Conservation (phyloP, 495 filamentous ascomycete genomes). For the Aspergillus nidulans region DNA sequence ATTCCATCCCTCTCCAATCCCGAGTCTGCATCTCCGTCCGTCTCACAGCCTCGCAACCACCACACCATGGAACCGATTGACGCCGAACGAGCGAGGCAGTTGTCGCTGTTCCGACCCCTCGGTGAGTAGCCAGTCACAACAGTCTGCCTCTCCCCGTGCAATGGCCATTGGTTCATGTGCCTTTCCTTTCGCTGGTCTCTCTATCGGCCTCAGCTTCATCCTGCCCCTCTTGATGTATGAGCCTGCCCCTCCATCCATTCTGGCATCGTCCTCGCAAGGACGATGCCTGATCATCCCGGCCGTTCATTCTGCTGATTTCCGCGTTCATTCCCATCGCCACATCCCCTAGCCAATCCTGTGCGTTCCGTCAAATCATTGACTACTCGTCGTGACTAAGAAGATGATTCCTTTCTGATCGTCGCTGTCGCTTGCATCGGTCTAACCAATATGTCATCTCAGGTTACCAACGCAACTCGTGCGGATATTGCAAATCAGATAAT, state of each 20-base stretch:
- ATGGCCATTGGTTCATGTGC: slow-evolving; percentile 31
- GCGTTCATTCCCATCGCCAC: background rate
- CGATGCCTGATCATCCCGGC: background rate
- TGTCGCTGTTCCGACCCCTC: slow-evolving; percentile 47
- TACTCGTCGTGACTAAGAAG: slow-evolving; percentile 15
- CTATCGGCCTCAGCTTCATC: slow-evolving; percentile 10
- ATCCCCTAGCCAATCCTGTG: slow-evolving; percentile 5
- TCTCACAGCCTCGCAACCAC: slow-evolving; percentile 6
- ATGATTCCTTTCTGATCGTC: slow-evolving; percentile 1
- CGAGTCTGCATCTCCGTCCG: background rate
- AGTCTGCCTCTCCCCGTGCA: slow-evolving; percentile 34
- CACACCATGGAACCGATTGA: slow-evolving; percentile 34
- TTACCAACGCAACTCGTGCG: slow-evolving; percentile 50
- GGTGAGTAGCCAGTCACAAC: slow-evolving; percentile 44
- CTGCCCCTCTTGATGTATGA: slow-evolving; percentile 14
- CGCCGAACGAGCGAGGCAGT: slow-evolving; percentile 42
- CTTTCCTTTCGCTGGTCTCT: slow-evolving; percentile 4
- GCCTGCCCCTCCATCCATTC: slow-evolving; percentile 4
- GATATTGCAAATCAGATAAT: slow-evolving; percentile 52
- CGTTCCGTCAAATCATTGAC: slow-evolving; percentile 3
- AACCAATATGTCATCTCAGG: slow-evolving; percentile 28
- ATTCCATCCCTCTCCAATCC: background rate
- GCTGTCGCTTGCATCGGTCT: slow-evolving; percentile 10
- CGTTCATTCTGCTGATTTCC: slow-evolving; percentile 4
- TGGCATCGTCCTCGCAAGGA: background rate